phyloP scores from a whole-genome alignment of 441 rosid species.

The Dalechampia spathulata region DNA sequence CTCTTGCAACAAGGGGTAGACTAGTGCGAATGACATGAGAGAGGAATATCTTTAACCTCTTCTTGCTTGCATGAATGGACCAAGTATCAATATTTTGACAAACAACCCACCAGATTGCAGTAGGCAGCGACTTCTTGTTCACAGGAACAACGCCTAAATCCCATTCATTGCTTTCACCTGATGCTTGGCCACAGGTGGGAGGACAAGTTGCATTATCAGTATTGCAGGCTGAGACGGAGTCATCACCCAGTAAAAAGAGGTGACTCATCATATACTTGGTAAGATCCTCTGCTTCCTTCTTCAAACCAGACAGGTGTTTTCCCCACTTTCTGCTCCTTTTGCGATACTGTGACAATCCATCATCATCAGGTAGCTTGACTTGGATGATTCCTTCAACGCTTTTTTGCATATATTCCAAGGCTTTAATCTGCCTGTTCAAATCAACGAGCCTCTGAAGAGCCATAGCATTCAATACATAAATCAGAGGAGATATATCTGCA shows the following conservation, averaged over 20 bases:
- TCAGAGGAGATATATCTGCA: constrained; percentile 45
- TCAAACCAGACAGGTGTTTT: constrained; percentile 40
- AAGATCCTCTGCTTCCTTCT: constrained; percentile 70
- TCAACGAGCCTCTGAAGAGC: constrained; percentile 87
- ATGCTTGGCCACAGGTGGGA: constrained; percentile 13
- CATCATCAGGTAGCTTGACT: constrained; percentile 36
- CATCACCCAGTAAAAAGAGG: constrained; percentile 33
- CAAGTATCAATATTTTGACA: constrained; percentile 77
- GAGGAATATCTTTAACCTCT: constrained; percentile 60
- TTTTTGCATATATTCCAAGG: constrained; percentile 54
- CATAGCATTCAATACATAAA: constrained; percentile 51
- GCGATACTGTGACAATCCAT: constrained; percentile 14
- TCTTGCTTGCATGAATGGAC: constrained; percentile 61
- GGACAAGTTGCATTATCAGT: constrained; percentile 18
- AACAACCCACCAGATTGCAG: constrained; percentile 70
- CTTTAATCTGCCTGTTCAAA: constrained; percentile 67
- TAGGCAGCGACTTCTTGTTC: constrained; percentile 47
- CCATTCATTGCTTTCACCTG: constrained; percentile 36
- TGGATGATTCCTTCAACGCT: constrained; percentile 32
- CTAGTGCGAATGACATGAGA: constrained; percentile 46
- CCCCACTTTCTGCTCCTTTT: constrained; percentile 41
- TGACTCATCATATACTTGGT: constrained; percentile 46
- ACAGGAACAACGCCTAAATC: constrained; percentile 48
- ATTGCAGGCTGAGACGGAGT: constrained; percentile 21
- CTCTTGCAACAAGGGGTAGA: constrained; percentile 33